Evolutionary conservation across 2,329 filamentous ascomycete genomes (phyloP).

Genomic region (Allantophomopsis lycopodina): DNA sequence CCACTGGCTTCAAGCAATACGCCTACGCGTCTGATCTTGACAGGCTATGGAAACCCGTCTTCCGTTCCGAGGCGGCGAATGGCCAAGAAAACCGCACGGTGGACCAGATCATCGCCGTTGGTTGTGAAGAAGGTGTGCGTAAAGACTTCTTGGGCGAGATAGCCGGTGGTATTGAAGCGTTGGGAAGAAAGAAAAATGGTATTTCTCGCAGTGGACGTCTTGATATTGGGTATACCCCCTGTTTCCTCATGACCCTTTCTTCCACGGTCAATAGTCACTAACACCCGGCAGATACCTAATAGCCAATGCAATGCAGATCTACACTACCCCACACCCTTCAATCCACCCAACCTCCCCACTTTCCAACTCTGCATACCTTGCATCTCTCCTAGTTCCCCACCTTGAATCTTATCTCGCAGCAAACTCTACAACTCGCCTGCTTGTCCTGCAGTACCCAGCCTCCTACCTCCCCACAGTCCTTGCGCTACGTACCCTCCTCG

Average conservation of each 20-base stretch:
- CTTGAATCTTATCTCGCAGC: slow-evolving; percentile 43
- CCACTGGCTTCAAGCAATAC: slow-evolving; percentile 31
- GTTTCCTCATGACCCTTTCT: background rate
- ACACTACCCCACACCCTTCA: slow-evolving; percentile 31
- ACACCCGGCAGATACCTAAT: slow-evolving; percentile 36
- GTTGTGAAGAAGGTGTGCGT: slow-evolving; percentile 38
- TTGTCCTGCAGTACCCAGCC: slow-evolving; percentile 44
- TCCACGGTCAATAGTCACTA: background rate
- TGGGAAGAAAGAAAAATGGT: slow-evolving; percentile 35
- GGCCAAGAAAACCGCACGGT: slow-evolving; percentile 24
- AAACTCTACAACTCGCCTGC: slow-evolving; percentile 36
- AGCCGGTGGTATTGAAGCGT: slow-evolving; percentile 35
- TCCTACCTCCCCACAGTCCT: slow-evolving; percentile 41
- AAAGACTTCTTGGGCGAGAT: slow-evolving; percentile 33
- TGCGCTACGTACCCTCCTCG: slow-evolving; percentile 42
- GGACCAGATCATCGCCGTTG: slow-evolving; percentile 46
- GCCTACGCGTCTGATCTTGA: slow-evolving; percentile 33
- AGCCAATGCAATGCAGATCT: slow-evolving; percentile 44
- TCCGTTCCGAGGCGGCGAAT: slow-evolving; percentile 10
- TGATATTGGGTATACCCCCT: slow-evolving; percentile 36
- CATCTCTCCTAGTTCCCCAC: slow-evolving; percentile 43
- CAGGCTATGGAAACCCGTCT: slow-evolving; percentile 18
- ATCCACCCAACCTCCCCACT: slow-evolving; percentile 40
- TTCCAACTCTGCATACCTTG: slow-evolving; percentile 36
- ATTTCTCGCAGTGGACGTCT: slow-evolving; percentile 37